phyloP scores from a whole-genome alignment of 2,329 filamentous ascomycete species.

The Colletotrichum sp. region DNA sequence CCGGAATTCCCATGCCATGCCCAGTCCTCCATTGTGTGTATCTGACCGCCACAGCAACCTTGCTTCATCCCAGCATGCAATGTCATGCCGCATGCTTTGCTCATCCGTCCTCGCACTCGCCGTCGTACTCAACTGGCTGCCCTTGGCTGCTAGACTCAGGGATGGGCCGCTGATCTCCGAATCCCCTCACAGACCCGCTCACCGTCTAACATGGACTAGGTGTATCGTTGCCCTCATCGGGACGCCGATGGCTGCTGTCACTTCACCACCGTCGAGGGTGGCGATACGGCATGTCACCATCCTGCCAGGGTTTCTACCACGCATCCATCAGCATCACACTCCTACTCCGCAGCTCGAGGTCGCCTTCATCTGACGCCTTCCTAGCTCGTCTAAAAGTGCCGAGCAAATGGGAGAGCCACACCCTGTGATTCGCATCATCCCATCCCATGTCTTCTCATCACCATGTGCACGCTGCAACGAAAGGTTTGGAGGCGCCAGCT shows the following conservation, averaged over 20 bases:
- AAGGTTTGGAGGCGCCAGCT: neutral
- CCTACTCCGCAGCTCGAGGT: neutral
- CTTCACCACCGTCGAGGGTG: neutral
- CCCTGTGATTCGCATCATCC: neutral
- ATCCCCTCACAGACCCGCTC: neutral
- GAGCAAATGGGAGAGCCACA: neutral
- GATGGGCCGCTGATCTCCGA: constrained; percentile 18
- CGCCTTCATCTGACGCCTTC: neutral
- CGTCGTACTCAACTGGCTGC: neutral
- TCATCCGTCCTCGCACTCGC: neutral
- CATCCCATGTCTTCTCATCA: neutral
- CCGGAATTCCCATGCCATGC: neutral
- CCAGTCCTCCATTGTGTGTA: neutral
- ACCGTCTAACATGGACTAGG: neutral
- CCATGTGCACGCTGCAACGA: neutral
- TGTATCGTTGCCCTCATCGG: neutral
- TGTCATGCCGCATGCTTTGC: neutral
- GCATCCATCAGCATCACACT: neutral
- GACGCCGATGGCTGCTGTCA: neutral
- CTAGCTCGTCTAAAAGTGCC: constrained; percentile 3
- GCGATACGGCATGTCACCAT: constrained; percentile 10
- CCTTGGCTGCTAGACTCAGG: neutral
- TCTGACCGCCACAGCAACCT: neutral
- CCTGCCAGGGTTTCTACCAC: neutral
- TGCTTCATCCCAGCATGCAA: neutral